Conservation (phyloP, 164 flowering plant species). For the Umbilicus rupestris region DNA sequence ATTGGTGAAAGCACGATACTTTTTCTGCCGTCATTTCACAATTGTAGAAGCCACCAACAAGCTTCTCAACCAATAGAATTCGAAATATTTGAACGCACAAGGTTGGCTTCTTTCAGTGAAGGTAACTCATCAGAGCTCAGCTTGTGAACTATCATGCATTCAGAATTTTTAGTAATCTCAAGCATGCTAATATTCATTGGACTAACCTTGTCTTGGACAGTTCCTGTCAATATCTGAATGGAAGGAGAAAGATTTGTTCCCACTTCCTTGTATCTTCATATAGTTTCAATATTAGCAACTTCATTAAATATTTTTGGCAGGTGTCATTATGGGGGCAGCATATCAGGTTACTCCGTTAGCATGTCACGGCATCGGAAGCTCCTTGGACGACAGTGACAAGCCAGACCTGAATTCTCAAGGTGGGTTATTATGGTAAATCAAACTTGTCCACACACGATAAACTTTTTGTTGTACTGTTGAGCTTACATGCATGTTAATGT, state of each 20-base stretch:
- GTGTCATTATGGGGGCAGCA: slow-evolving; percentile 48
- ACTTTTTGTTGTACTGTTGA: neutral
- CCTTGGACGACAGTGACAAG: slow-evolving; percentile 34
- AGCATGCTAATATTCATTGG: neutral
- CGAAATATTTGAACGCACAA: slow-evolving; percentile 55
- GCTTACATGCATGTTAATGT: neutral
- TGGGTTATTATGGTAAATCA: slow-evolving; percentile 22
- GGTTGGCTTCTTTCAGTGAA: slow-evolving; percentile 63
- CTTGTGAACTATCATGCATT: neutral
- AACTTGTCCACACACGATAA: slow-evolving; percentile 4
- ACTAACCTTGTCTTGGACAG: neutral
- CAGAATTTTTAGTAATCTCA: neutral
- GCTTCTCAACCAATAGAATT: slow-evolving; percentile 45
- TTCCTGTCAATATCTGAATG: neutral
- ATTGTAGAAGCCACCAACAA: slow-evolving; percentile 27
- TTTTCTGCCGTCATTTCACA: slow-evolving; percentile 45
- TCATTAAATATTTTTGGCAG: slow-evolving; percentile 23
- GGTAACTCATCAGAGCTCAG: slow-evolving; percentile 27
- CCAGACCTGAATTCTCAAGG: slow-evolving; percentile 49
- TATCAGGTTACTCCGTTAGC: slow-evolving; percentile 51
- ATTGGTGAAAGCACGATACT: slow-evolving; percentile 59
- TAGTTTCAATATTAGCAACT: neutral
- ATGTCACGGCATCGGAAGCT: slow-evolving; percentile 34
- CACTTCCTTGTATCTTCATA: neutral
- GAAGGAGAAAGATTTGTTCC: neutral